Conservation (phyloP, 2,329 filamentous ascomycete species). For the Scedosporium apiospermum region DNA sequence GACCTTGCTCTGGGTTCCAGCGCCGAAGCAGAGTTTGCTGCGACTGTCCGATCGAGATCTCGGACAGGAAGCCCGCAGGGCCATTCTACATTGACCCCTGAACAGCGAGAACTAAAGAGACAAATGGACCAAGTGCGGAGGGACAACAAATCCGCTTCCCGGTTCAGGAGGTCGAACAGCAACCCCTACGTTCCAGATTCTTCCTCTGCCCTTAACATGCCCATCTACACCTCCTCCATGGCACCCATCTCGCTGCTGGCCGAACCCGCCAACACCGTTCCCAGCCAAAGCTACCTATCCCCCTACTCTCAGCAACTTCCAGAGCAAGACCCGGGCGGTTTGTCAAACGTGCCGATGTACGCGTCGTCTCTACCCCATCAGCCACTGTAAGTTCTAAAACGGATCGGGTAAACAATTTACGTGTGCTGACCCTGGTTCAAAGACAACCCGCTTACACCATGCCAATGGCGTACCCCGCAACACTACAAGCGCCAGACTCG, state of each 20-base stretch:
- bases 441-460: slow-evolving; percentile 25
- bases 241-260: slow-evolving; percentile 40
- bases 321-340: slow-evolving; percentile 25
- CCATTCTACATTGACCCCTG: slow-evolving; percentile 37
- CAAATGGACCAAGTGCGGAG: slow-evolving; percentile 50
- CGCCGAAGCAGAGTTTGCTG: slow-evolving; percentile 41
- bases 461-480: slow-evolving; percentile 32
- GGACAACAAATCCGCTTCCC: slow-evolving; percentile 43
- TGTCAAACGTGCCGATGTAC: slow-evolving; percentile 19
- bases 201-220: slow-evolving; percentile 30
- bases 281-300: slow-evolving; percentile 33
- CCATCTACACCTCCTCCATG: slow-evolving; percentile 42
- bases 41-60: slow-evolving; percentile 40
- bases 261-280: slow-evolving; percentile 35
- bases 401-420: slow-evolving; percentile 20
- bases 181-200: slow-evolving; percentile 29
- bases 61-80: slow-evolving; percentile 49
- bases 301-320: slow-evolving; percentile 40
- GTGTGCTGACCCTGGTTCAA: slow-evolving; percentile 15
- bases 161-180: slow-evolving; percentile 42
- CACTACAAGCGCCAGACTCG: slow-evolving; percentile 18
- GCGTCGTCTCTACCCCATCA: slow-evolving; percentile 23
- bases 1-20: slow-evolving; percentile 34
- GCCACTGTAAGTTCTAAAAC: slow-evolving; percentile 22
- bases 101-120: slow-evolving; percentile 53